A percentile compares a stretch with the other conserved stretches of the same genome.
These are phyloP conservation scores for Bodo saltans DNA, from an alignment of 78 protist genomes.

Conservation along the genomic window DNA sequence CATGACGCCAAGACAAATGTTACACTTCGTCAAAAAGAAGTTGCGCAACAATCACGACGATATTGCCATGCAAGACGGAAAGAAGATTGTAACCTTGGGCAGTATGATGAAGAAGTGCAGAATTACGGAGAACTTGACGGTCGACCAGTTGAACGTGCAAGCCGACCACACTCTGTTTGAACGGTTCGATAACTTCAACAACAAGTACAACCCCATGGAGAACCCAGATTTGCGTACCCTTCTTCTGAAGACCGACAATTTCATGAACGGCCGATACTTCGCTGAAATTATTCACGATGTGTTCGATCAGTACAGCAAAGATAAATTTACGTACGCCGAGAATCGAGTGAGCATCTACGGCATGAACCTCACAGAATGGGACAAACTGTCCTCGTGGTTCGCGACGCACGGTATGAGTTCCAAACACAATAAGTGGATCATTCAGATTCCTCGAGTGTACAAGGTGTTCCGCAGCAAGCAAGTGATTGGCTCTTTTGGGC, in stretches of 20 bases:
- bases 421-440: constrained; percentile 84
- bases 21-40: constrained; percentile 86
- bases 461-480: constrained; percentile 41
- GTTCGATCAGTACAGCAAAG: constrained; percentile 66
- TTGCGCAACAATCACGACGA: constrained; percentile 6
- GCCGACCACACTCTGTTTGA: constrained; percentile 74
- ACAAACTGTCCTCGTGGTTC: constrained; percentile 82
- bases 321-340: constrained; percentile 84
- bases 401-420: constrained; percentile 57
- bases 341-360: constrained; percentile 93
- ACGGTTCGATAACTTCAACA: constrained; percentile 41
- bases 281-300: constrained; percentile 87
- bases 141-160: constrained; percentile 91
- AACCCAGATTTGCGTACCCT: constrained; percentile 71
- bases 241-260: constrained; percentile 93
- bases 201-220: constrained; percentile 60
- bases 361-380: constrained; percentile 74
- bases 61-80: constrained; percentile 66
- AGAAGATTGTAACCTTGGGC: constrained; percentile 62
- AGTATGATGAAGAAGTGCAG: constrained; percentile 63
- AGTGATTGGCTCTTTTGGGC: constrained; percentile 52
- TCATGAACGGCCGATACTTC: constrained; percentile 77
- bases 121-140: constrained; percentile 67
- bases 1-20: constrained; percentile 90
- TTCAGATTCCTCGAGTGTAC: constrained; percentile 94